Percentiles rank a stretch among this genome's conserved stretches.
Conservation (phyloP, 2,329 filamentous ascomycete species). For the Lasiodiplodia sp. region DNA sequence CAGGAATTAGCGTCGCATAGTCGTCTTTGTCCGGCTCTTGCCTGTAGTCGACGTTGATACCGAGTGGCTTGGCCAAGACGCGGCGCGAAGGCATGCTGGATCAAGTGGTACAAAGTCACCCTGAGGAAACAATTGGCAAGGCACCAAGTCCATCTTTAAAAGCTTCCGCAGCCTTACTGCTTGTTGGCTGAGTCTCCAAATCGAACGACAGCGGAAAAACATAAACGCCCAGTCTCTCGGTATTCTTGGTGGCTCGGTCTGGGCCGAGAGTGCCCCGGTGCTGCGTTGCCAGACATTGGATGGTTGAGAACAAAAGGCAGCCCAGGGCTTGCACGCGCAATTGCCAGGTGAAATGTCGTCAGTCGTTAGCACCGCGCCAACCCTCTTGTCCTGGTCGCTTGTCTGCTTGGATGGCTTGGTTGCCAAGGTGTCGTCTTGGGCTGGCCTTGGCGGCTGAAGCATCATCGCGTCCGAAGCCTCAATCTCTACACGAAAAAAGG, state of each 20-base stretch:
- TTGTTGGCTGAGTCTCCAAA: not conserved
- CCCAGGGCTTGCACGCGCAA: not conserved
- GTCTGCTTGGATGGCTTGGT: slow-evolving; percentile 21
- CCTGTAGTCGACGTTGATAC: slow-evolving; percentile 22
- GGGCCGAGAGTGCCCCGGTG: slow-evolving; percentile 1
- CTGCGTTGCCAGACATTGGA: slow-evolving; percentile 9
- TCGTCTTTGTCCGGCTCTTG: slow-evolving; percentile 15
- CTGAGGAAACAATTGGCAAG: not conserved
- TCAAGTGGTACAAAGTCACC: slow-evolving; percentile 7
- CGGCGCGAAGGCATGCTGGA: slow-evolving; percentile 22
- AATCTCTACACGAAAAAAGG: not conserved
- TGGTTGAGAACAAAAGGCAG: not conserved
- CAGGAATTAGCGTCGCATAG: not conserved
- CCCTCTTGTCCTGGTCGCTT: slow-evolving; percentile 6
- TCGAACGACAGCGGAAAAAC: slow-evolving; percentile 20
- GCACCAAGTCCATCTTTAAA: slow-evolving; percentile 21
- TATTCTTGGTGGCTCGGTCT: slow-evolving; percentile 23
- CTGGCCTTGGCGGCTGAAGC: slow-evolving; percentile 5
- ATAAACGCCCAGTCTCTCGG: slow-evolving; percentile 15
- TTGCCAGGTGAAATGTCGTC: slow-evolving; percentile 19
- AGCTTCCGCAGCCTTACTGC: not conserved
- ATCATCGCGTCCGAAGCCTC: not conserved
- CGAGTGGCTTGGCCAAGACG: slow-evolving; percentile 15
- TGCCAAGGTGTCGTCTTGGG: slow-evolving; percentile 10
- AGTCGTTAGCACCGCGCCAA: slow-evolving; percentile 13